Evolutionary conservation across 306 rosid species (phyloP), one percentile per base, ranked within the genome.

Genomic region (Quercus berberidifolia): DNA sequence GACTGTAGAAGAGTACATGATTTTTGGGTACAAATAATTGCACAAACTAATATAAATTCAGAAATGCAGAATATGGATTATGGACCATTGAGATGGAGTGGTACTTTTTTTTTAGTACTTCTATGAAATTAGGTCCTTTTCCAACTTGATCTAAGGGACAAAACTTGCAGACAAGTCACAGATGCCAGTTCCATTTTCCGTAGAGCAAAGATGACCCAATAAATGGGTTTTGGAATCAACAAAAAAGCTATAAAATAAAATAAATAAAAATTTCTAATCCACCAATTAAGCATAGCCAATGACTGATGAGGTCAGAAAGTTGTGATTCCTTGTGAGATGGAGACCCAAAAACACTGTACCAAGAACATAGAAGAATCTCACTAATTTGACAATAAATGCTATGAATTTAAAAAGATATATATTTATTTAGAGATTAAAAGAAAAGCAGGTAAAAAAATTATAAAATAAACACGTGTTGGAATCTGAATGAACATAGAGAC

Each of bases 401-500:
- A 11, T 31, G 33, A 38, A 35, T 11, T 49, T 28, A 18, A 9
- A 52, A 12, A 5, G 35, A 64, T n/a, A 28, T 33, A 54, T 15
- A 41, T 41, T 41, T 41, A 41, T 41, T 30, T 12, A 60, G n/a
- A 63, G 64, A 21, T 20, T 43, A 68, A 21, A 15, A 11, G 18
- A 52, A 65, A 65, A 69, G 23, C 11, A 19, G 38, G 41, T 33
- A 21, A 33, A 21, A 69, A 17, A 15, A 20, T 15, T 59, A 68
- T 2, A 35, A 18, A 31, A 73, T 31, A 10, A 49, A 13, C 10
- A 60, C 49, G 54, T 64, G 75, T 30, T 72, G 71, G 75, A 77
- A 72, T 82, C 75, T 63, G 25, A 19, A 64, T 77, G 75, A 35
- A 73, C 76, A 73, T 14, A 77, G 80, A 55, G 83, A 55, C 74